phyloP scores from a whole-genome alignment of 2,329 filamentous ascomycete species.

The Niveomyces coronatus region DNA sequence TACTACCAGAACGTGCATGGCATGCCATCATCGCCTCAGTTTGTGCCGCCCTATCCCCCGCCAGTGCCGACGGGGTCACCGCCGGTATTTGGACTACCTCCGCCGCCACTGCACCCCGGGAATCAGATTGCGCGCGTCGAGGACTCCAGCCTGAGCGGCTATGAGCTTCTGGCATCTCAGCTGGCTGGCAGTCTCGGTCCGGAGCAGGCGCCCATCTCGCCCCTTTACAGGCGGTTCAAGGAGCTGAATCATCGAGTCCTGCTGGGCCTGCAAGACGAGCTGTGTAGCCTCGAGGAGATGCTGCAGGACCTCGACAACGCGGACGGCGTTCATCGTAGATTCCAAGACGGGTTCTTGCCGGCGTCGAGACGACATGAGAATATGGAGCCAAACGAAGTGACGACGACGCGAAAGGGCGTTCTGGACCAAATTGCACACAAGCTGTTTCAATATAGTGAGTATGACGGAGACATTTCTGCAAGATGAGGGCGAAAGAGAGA shows the following conservation, averaged over 20 bases:
- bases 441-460: conserved; percentile 56
- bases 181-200: conserved; percentile 24
- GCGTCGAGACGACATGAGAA: conserved; percentile 50
- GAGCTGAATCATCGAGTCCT: conserved; percentile 72
- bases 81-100: not conserved
- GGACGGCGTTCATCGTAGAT: conserved; percentile 38
- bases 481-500: too few species aligned
- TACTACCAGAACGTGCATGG: not conserved
- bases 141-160: conserved; percentile 42
- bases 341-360: conserved; percentile 36
- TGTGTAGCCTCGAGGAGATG: conserved; percentile 70
- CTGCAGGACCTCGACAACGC: conserved; percentile 56
- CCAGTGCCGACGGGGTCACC: conserved; percentile 3
- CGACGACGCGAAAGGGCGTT: conserved; percentile 50
- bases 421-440: conserved; percentile 55
- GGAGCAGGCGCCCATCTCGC: conserved; percentile 29
- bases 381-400: conserved; percentile 43
- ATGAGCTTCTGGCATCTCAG: conserved; percentile 50
- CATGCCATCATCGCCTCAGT: not conserved
- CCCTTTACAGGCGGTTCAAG: conserved; percentile 77
- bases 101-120: not conserved
- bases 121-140: conserved; percentile 17
- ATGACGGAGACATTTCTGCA: too few species aligned
- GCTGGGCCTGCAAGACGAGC: conserved; percentile 76
- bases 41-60: not conserved